Evolutionary conservation across 495 filamentous ascomycete species (phyloP), one percentile per base, ranked within the genome.

Genomic region (Bryoglossum gracile): DNA sequence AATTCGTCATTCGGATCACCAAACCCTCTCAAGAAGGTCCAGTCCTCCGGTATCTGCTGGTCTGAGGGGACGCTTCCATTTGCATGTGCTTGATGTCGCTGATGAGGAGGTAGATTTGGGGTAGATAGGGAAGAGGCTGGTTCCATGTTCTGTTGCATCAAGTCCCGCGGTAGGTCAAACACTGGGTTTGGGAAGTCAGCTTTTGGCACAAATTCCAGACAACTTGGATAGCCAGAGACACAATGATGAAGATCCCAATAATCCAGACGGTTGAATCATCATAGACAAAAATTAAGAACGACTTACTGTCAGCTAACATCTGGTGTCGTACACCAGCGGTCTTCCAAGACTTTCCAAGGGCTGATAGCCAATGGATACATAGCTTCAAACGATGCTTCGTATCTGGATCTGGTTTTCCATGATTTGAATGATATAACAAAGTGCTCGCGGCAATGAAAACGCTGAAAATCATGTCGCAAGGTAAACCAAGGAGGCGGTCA

Each of bases 301-400:
- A 43, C 47, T 54, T 30, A 55, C 48, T 35, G 23, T 59, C 49
- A 28, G 46, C 42, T 0, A 59, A 33, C 9, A 55, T 16, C 24
- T 59, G 43, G 8, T 51, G 40, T 6, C 53, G 44, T 18, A 40
- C 49, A 18, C 53, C 53, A 11, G 57, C 57, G 42, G 28, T 59
- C 30, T 59, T 59, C 57, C 57, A 59, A 14, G 44, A 53, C 41
- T 56, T 59, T 3, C 57, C 49, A 8, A 59, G 41, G 1, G 48
- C 38, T 13, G 48, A 49, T 2, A 59, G 53, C 57, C 57, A 59
- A 14, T 50, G 52, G 11, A 59, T 48, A 32, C 57, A 59, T 23
- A 56, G 53, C 14, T 56, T 46, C 9, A 59, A 16, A 11, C 46
- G 45, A 4, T 44, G 40, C 9, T 32, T 39, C 14, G 42, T 47